A percentile compares a stretch with the other conserved stretches of the same genome.
Conservation (phyloP, 1,284 basidiomycete species). For the Ceratobasidium papillatum region DNA sequence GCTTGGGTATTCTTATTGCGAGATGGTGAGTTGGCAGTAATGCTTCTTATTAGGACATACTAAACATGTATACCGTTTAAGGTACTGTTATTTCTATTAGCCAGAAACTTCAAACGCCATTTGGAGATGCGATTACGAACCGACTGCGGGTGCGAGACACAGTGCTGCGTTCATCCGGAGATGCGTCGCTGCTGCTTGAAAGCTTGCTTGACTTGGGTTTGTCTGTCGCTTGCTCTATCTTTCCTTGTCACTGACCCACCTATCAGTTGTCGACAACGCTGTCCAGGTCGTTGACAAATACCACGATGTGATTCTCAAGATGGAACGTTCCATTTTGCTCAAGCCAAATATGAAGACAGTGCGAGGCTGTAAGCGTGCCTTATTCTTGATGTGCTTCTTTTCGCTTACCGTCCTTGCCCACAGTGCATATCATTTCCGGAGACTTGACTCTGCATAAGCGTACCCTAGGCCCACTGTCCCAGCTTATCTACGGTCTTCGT, state of each 20-base stretch:
- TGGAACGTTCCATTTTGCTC: constrained; percentile 67
- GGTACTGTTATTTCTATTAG: constrained; percentile 71
- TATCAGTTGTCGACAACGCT: constrained; percentile 68
- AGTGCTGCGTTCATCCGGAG: constrained; percentile 65
- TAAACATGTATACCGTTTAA: constrained; percentile 46
- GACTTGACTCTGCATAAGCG: constrained; percentile 74
- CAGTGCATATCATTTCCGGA: constrained; percentile 76
- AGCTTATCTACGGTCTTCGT: constrained; percentile 69
- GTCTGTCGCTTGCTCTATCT: constrained; percentile 45
- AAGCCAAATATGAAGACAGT: constrained; percentile 68
- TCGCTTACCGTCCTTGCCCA: neutral
- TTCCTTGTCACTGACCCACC: neutral
- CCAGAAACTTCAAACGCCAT: constrained; percentile 57
- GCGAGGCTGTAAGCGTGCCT: constrained; percentile 57
- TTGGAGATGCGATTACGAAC: constrained; percentile 64
- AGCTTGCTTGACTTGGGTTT: constrained; percentile 68
- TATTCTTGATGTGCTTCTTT: neutral
- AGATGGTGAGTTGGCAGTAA: constrained; percentile 59
- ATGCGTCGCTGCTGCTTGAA: constrained; percentile 68
- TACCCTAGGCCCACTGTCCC: constrained; percentile 72
- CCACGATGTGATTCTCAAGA: constrained; percentile 65
- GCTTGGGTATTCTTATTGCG: constrained; percentile 71
- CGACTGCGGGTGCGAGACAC: constrained; percentile 67
- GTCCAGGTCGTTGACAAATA: constrained; percentile 74
- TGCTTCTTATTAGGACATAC: neutral